phyloP scores from a whole-genome alignment of 768 basidiomycete species.

The Tricholoma terreum region DNA sequence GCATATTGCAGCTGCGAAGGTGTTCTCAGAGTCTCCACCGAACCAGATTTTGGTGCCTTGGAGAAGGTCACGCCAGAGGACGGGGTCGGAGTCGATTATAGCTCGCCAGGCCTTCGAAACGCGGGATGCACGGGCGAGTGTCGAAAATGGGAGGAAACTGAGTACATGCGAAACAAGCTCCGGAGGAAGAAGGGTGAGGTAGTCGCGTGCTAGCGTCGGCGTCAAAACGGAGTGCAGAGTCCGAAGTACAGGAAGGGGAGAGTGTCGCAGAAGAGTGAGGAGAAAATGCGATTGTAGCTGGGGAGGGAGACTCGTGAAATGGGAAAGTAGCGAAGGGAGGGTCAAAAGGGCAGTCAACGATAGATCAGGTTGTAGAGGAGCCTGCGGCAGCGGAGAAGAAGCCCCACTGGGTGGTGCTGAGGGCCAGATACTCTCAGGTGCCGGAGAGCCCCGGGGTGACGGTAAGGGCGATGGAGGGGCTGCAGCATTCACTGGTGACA shows the following conservation, averaged over 20 bases:
- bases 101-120: constrained; percentile 90
- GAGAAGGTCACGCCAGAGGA: constrained; percentile 86
- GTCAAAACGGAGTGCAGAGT: constrained; percentile 86
- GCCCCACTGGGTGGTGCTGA: constrained; percentile 79
- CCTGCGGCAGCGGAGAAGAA: constrained; percentile 64
- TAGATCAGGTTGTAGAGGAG: constrained; percentile 78
- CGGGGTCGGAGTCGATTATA: constrained; percentile 86
- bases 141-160: constrained; percentile 76
- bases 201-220: constrained; percentile 91
- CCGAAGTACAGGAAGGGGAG: constrained; percentile 87
- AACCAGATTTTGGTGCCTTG: constrained; percentile 86
- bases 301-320: constrained; percentile 78
- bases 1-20: constrained; percentile 71
- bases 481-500: constrained; percentile 65
- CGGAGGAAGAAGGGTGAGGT: constrained; percentile 85
- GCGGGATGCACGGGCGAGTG: constrained; percentile 82
- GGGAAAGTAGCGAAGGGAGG: constrained; percentile 75
- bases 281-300: constrained; percentile 91
- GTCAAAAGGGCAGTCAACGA: constrained; percentile 82
- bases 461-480: constrained; percentile 84
- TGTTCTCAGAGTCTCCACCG: constrained; percentile 78
- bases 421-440: constrained; percentile 73
- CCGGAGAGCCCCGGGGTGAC: constrained; percentile 82
- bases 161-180: constrained; percentile 91
- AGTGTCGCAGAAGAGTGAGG: constrained; percentile 88